Percentiles rank a stretch among this genome's conserved stretches.
These are phyloP conservation scores for Paspalum vaginatum DNA, from an alignment of 176 grass and related monocot species.

Conservation along the genomic window DNA sequence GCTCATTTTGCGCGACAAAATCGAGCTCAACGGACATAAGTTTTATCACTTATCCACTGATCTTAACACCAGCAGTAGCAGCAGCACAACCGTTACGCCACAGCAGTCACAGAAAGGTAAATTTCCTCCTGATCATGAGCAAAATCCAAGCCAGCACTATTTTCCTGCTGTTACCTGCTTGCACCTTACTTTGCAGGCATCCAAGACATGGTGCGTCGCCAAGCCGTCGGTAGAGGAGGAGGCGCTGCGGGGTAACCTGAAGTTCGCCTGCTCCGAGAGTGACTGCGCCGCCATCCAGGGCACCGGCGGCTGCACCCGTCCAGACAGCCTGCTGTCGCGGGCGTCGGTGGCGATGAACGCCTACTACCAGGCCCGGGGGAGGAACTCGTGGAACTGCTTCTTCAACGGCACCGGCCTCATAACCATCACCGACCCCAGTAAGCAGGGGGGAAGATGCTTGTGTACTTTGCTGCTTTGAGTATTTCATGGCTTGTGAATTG, in stretches of 20 bases:
- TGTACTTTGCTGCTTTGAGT: neutral
- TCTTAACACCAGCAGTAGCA: neutral
- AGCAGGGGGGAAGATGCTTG: neutral
- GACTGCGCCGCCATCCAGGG: conserved; percentile 47
- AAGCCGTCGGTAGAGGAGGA: conserved; percentile 31
- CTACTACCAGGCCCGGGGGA: conserved; percentile 54
- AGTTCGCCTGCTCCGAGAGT: conserved; percentile 59
- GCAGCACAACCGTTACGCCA: neutral
- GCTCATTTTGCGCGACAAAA: neutral
- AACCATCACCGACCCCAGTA: conserved; percentile 60
- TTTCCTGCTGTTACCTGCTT: neutral
- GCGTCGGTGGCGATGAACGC: conserved; percentile 60
- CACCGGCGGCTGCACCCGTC: conserved; percentile 27
- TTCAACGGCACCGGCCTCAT: conserved; percentile 63
- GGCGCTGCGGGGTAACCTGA: conserved; percentile 46
- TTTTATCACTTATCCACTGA: neutral
- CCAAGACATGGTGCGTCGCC: conserved; percentile 62
- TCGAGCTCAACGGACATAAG: neutral
- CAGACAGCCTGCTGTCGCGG: neutral
- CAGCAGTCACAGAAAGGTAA: conserved; percentile 22
- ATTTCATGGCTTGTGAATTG: neutral
- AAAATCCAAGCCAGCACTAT: conserved; percentile 8
- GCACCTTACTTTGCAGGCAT: neutral
- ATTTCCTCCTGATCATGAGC: neutral
- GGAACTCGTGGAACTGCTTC: conserved; percentile 71